Conservation (phyloP, 2,329 filamentous ascomycete species). For the Microdochium trichocladiopsis region DNA sequence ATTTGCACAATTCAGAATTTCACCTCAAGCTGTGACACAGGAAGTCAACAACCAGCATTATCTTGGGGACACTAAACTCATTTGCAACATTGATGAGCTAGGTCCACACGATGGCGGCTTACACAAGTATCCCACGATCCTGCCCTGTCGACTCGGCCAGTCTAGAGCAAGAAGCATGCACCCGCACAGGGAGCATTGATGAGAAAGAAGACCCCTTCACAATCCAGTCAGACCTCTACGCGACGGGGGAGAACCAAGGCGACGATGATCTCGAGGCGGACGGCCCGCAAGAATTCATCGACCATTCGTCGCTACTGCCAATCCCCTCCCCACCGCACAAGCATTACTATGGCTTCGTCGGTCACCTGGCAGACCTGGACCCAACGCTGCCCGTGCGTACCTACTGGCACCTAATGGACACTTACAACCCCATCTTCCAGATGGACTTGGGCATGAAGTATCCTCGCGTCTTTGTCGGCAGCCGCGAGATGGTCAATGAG, state of each 20-base stretch:
- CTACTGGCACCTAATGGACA: not conserved
- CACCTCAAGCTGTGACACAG: too few relatives aligned
- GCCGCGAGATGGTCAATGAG: slow-evolving; percentile 32
- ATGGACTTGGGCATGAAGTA: not conserved
- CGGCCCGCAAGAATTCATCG: not conserved
- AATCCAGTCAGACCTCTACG: not conserved
- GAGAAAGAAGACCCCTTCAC: not conserved
- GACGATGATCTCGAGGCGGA: not conserved
- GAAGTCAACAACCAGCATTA: too few relatives aligned
- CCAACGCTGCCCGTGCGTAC: not conserved
- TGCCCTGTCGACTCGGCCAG: not conserved
- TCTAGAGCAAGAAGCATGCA: not conserved
- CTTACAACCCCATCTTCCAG: not conserved
- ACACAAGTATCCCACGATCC: not conserved
- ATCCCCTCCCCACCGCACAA: not conserved
- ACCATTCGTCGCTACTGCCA: not conserved
- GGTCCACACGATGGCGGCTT: not conserved
- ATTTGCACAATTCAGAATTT: too few relatives aligned
- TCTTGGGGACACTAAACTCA: too few relatives aligned
- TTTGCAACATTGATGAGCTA: too few relatives aligned
- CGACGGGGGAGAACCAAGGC: not conserved
- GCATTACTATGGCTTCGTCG: not conserved
- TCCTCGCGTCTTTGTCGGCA: not conserved
- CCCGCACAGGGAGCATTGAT: not conserved
- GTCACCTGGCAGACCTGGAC: not conserved